phyloP scores from a whole-genome alignment of 2,329 filamentous ascomycete genomes.

The Exophiala lecanii-corni region DNA sequence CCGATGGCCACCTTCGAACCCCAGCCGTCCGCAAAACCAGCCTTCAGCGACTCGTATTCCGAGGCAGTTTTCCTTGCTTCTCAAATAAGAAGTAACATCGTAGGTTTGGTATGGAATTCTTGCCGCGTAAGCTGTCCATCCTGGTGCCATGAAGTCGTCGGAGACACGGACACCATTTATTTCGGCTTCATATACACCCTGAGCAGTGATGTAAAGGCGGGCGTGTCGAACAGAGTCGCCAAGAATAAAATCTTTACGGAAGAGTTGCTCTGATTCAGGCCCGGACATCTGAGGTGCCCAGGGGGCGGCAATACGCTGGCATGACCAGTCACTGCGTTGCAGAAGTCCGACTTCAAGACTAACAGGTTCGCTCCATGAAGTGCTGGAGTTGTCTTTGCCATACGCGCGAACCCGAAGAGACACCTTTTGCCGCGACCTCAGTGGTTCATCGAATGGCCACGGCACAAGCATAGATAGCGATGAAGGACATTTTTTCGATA shows the following conservation, averaged over 20 bases:
- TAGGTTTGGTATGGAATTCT: conserved; percentile 52
- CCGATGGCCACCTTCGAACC: conserved; percentile 25
- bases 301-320: too few species aligned
- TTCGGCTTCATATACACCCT: conserved; percentile 45
- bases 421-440: background rate
- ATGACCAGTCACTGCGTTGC: conserved; percentile 31
- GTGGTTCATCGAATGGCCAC: conserved; percentile 10
- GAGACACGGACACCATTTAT: conserved; percentile 46
- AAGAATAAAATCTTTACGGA: too few species aligned
- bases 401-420: conserved; percentile 3
- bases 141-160: conserved; percentile 43
- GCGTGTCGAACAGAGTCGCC: too few species aligned
- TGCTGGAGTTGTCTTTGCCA: conserved; percentile 9
- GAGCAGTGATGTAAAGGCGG: conserved; percentile 45
- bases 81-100: conserved; percentile 45
- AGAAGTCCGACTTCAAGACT: conserved; percentile 35
- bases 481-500: too few species aligned
- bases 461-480: background rate
- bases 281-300: too few species aligned
- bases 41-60: conserved; percentile 46
- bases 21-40: conserved; percentile 43
- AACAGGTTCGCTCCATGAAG: background rate
- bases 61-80: conserved; percentile 36
- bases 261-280: too few species aligned
- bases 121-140: conserved; percentile 50